phyloP scores from a whole-genome alignment of 129 eudicot species.

The Lonicera japonica region DNA sequence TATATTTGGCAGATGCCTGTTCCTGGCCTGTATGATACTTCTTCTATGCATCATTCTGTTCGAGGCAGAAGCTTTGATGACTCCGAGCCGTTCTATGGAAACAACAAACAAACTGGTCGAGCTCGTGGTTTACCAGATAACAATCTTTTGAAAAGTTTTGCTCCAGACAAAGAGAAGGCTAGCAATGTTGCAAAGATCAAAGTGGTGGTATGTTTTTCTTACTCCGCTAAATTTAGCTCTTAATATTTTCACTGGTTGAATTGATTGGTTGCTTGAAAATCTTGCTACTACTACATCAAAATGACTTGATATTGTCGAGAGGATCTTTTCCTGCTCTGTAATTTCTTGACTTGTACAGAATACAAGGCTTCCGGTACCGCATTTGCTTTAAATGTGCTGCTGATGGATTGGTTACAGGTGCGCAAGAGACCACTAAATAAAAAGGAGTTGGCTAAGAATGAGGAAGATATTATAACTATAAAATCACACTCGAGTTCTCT shows the following conservation, averaged over 20 bases:
- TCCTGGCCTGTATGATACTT: conserved; percentile 42
- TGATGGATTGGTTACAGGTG: conserved; percentile 51
- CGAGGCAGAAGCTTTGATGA: conserved; percentile 82
- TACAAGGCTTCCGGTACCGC: not conserved
- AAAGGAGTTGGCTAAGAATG: conserved; percentile 85
- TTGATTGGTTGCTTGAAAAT: not conserved
- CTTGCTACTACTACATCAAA: not conserved
- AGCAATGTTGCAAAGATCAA: conserved; percentile 91
- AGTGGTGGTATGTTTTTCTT: conserved; percentile 76
- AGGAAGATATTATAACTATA: conserved; percentile 79
- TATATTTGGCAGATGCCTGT: conserved; percentile 49
- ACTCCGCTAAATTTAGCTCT: not conserved
- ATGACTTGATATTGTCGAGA: too few species aligned
- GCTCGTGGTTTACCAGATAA: conserved; percentile 67
- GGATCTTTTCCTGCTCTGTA: too few species aligned
- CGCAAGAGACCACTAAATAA: conserved; percentile 95
- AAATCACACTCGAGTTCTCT: conserved; percentile 55
- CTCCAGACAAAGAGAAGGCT: conserved; percentile 76
- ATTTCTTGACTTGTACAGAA: not conserved
- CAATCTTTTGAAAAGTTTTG: conserved; percentile 52
- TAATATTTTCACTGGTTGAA: not conserved
- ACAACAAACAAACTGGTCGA: conserved; percentile 56
- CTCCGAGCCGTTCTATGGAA: conserved; percentile 53
- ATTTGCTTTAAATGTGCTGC: conserved; percentile 7
- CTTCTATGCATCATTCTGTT: conserved; percentile 43